Evolutionary conservation across 176 grass and related monocot species (phyloP).

Genomic region (Raddia distichophylla): DNA sequence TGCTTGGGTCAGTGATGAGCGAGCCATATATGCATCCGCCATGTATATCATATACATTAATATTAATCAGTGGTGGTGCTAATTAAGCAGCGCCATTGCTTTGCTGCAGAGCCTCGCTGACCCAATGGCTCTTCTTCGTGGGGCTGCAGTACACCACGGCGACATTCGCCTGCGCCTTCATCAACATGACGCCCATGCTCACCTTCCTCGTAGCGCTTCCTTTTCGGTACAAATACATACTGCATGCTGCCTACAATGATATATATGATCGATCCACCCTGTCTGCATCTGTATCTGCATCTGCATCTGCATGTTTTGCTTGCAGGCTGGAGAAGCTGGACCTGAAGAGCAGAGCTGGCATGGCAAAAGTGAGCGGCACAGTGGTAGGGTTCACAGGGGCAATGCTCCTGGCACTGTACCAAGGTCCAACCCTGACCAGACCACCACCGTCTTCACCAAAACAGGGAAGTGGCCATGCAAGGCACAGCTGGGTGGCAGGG

Average conservation of each 20-base stretch:
- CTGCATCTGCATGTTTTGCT: too few species aligned
- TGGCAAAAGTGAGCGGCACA: constrained; percentile 61
- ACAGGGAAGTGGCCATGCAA: too few species aligned
- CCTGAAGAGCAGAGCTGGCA: constrained; percentile 55
- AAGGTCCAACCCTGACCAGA: constrained; percentile 53
- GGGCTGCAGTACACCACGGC: constrained; percentile 59
- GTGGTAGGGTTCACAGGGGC: constrained; percentile 58
- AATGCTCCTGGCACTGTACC: constrained; percentile 64
- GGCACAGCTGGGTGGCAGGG: constrained; percentile 47
- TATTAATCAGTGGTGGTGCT: too few species aligned
- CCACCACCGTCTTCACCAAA: neutral
- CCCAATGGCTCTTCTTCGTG: constrained; percentile 64
- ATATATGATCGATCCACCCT: too few species aligned
- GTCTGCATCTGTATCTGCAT: too few species aligned
- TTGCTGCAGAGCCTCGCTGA: constrained; percentile 50
- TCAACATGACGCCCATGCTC: constrained; percentile 67
- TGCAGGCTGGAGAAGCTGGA: constrained; percentile 56
- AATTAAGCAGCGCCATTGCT: too few species aligned
- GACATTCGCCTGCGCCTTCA: constrained; percentile 67
- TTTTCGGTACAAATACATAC: constrained; percentile 34
- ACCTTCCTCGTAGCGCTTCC: constrained; percentile 63
- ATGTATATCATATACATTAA: too few species aligned
- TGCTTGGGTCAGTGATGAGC: constrained; percentile 51
- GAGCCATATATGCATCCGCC: too few species aligned
- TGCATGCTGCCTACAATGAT: too few species aligned